Percentiles rank a stretch among this genome's conserved stretches.
Evolutionary conservation across 352 stramenopile species (phyloP).

Genomic region (Thraustochytrium striatum): DNA sequence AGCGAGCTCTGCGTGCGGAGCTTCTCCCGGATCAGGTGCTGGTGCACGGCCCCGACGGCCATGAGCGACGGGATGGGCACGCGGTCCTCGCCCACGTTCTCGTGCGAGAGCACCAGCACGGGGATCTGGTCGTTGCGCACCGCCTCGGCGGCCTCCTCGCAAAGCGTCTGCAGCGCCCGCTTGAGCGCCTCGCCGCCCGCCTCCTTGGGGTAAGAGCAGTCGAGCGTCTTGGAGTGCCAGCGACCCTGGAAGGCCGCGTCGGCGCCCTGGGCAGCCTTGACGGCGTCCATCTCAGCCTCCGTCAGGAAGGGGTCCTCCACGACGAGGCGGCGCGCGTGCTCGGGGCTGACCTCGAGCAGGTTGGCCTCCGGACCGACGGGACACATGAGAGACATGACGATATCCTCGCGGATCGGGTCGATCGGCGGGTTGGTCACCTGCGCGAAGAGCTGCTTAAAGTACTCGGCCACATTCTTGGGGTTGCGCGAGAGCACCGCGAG

Average conservation of each 20-base stretch:
- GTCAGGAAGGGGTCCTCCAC: conserved; percentile 89
- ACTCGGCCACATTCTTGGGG: conserved; percentile 88
- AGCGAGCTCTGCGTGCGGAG: conserved; percentile 80
- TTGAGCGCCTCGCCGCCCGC: conserved; percentile 65
- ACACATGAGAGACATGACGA: conserved; percentile 93
- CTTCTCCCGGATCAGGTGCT: conserved; percentile 88
- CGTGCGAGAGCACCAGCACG: conserved; percentile 83
- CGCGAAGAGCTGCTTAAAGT: conserved; percentile 93
- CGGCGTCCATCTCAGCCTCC: conserved; percentile 80
- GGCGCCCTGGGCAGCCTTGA: conserved; percentile 75
- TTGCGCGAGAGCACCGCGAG: conserved; percentile 76
- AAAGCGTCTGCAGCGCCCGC: conserved; percentile 83
- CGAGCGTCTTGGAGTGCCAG: conserved; percentile 63
- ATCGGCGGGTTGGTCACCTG: conserved; percentile 96
- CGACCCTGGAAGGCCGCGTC: conserved; percentile 43
- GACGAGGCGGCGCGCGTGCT: conserved; percentile 71
- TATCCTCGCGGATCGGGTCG: conserved; percentile 92
- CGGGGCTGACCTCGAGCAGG: conserved; percentile 74
- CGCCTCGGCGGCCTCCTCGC: conserved; percentile 82
- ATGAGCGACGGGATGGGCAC: conserved; percentile 89
- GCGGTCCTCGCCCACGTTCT: conserved; percentile 74
- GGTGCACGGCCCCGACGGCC: conserved; percentile 87
- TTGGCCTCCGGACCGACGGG: conserved; percentile 90
- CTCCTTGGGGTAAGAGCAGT: conserved; percentile 66
- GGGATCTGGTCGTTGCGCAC: conserved; percentile 66